Base-by-base conservation (phyloP, 2,329 filamentous ascomycete genomes). In the Sporothrix mexicana region DNA sequence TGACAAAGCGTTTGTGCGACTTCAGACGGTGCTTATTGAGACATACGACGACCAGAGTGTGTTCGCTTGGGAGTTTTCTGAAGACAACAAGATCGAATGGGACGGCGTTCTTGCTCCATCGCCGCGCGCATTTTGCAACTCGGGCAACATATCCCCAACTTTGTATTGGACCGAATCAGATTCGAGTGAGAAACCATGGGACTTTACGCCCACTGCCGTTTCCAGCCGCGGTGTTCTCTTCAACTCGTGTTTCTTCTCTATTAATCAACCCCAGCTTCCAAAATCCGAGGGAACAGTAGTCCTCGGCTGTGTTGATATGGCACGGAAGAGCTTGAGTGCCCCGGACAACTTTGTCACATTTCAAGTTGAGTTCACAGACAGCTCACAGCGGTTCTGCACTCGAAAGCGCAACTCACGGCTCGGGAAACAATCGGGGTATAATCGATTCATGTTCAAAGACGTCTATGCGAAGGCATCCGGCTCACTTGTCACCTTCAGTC, bases 21-120 rank as follows among this genome's bases (percentile, higher is more conserved):
- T 77, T 15, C 76, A 77, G 51, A 69, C 74, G 71, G 73, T 75
- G 68, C 74, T 77, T n/a, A 20, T 75, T 47, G 73, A 72, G 36
- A 69, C 59, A 3, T 71, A 57, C 12, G 25, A 47, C n/a, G 75
- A 77, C 62, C 69, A 74, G 43, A 76, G 75, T 10, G 74, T 78
- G 3, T 74, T 79, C 12, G 77, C 77, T 0, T 79, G 78, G 78
- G 69, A 23, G 12, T 66, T 47, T 5, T 43, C 43, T 2, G 23
- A 20, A 23, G n/a, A 64, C 59, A 64, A 64, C 59, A 64, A 10
- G 3, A 36, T 64, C 4, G 59, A 45, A 43, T 64, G 59, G 59
- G 59, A 64, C n/a, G 59, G 59, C 25, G 59, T 64, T 36, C 59
- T 64, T 9, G 59, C 59, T 12, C 59, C 62, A 13, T 47, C 62